Evolutionary conservation across 306 rosid genomes (phyloP).

Genomic region (Acacia acuminata): DNA sequence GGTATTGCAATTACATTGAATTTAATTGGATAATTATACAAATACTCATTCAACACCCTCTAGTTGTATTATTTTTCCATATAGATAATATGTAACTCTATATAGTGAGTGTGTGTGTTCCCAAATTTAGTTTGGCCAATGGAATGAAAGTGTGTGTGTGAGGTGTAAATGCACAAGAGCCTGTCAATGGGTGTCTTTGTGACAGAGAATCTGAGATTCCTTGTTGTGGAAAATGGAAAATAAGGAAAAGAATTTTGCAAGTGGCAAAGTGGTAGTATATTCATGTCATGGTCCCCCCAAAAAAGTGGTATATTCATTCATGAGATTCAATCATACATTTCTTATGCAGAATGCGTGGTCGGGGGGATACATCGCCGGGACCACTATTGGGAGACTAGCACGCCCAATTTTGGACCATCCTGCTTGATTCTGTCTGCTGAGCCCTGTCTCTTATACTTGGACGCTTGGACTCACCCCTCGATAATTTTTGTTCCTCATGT

Average conservation of each 20-base stretch:
- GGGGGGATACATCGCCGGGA: background rate
- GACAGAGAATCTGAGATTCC: background rate
- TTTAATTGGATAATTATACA: background rate
- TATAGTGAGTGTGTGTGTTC: background rate
- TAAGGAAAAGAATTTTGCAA: background rate
- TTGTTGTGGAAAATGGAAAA: background rate
- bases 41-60: background rate
- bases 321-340: background rate
- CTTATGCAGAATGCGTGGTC: conserved; percentile 16
- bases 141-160: background rate
- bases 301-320: background rate
- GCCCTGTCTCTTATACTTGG: background rate
- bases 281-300: background rate
- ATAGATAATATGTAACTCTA: background rate
- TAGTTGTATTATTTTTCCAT: background rate
- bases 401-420: background rate
- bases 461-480: background rate
- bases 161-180: background rate
- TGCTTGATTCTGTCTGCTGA: background rate
- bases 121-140: background rate
- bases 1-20: background rate
- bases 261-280: background rate
- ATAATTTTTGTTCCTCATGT: background rate
- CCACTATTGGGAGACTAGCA: background rate
- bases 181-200: background rate